Conservation (phyloP, 192 early-diverging fungal species). For the Entomortierella parvispora region DNA sequence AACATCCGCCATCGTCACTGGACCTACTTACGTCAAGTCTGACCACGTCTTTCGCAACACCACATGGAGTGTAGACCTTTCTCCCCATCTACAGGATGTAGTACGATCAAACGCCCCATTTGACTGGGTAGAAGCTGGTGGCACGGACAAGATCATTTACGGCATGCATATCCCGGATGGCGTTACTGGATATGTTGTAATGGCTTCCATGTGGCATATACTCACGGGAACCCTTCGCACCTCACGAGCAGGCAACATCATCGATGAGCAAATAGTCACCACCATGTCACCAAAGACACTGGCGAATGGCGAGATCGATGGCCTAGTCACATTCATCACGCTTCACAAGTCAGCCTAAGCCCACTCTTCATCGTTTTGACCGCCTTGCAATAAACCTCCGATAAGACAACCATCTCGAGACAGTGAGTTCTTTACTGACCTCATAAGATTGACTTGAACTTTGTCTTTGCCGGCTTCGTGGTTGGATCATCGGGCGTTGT, state of each 20-base stretch:
- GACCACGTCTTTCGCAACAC: constrained; percentile 4
- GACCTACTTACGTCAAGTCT: neutral
- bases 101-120: constrained; percentile 9
- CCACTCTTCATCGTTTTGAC: no score
- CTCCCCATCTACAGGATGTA: neutral
- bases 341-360: no score
- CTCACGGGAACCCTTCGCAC: constrained; percentile 4
- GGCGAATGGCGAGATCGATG: neutral
- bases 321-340: neutral
- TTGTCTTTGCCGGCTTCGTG: no score
- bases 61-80: constrained; percentile 6
- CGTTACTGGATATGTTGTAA: constrained; percentile 6
- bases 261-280: constrained; percentile 1
- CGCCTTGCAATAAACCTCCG: no score
- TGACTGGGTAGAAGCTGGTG: constrained; percentile 6
- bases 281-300: constrained; percentile 2
- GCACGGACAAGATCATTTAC: neutral
- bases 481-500: no score
- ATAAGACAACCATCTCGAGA: no score
- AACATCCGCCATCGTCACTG: constrained; percentile 7
- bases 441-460: no score
- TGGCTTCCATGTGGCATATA: constrained; percentile 2
- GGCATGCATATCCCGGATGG: constrained; percentile 2
- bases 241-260: neutral
- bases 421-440: no score